Evolutionary conservation across 495 filamentous ascomycete genomes (phyloP).

Genomic region (Cudoniella acicularis): DNA sequence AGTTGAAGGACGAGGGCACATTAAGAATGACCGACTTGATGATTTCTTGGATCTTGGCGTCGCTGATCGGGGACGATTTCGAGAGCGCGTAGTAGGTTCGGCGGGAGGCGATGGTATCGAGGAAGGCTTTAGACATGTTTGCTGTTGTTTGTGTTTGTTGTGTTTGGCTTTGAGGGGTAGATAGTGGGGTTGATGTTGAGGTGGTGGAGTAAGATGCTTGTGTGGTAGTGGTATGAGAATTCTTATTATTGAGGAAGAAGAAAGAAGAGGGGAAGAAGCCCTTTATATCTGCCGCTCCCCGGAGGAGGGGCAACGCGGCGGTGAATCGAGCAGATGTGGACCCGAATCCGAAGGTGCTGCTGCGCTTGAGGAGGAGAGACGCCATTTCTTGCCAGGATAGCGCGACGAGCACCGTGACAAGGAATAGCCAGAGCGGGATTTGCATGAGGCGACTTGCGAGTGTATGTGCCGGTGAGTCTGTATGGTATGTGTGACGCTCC

Average conservation of each 20-base stretch:
- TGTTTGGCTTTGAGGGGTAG: not conserved
- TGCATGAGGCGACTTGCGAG: constrained; percentile 4
- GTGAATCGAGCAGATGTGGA: not conserved
- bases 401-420: constrained; percentile 1
- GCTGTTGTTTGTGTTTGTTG: not conserved
- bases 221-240: not conserved
- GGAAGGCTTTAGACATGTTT: constrained; percentile 30
- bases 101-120: constrained; percentile 51
- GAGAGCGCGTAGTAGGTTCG: constrained; percentile 57
- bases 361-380: not conserved
- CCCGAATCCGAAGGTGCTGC: not conserved
- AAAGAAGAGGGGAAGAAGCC: not conserved
- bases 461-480: no score
- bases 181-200: not conserved
- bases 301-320: no score
- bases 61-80: constrained; percentile 50
- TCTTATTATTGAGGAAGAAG: not conserved
- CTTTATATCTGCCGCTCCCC: not conserved
- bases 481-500: no score
- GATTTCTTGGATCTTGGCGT: constrained; percentile 52
- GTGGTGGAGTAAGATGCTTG: not conserved
- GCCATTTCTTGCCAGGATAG: constrained; percentile 16
- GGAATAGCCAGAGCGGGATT: constrained; percentile 12
- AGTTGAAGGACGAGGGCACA: constrained; percentile 62
- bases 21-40: constrained; percentile 50